Percentiles rank a stretch among this genome's conserved stretches.
Conservation (phyloP, 176 grass and related monocot species). For the Oryza longistaminata region DNA sequence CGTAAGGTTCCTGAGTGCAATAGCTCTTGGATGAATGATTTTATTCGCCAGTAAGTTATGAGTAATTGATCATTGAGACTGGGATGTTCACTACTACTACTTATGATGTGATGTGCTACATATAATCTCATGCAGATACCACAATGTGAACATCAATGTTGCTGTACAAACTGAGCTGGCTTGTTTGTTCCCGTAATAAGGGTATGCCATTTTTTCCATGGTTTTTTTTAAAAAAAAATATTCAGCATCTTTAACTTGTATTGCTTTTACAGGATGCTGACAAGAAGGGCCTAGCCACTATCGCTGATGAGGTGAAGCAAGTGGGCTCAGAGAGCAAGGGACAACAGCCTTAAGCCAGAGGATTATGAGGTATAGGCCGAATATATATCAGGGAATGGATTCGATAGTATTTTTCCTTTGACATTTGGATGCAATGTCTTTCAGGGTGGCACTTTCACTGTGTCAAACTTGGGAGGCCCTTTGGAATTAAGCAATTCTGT, state of each 20-base stretch:
- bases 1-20: conserved; percentile 75
- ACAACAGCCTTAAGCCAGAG: conserved; percentile 67
- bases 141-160: conserved; percentile 77
- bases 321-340: conserved; percentile 66
- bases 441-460: conserved; percentile 67
- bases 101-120: background rate
- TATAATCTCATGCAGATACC: conserved; percentile 37
- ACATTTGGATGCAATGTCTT: conserved; percentile 25
- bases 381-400: conserved; percentile 2
- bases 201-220: conserved; percentile 39
- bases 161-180: conserved; percentile 70
- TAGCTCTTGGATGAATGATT: conserved; percentile 83
- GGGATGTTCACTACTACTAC: background rate
- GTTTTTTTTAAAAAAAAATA: background rate
- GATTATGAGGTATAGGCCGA: conserved; percentile 54
- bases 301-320: conserved; percentile 65
- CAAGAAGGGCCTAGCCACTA: conserved; percentile 67
- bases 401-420: background rate
- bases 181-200: conserved; percentile 73
- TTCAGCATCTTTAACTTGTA: background rate
- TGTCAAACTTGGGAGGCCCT: conserved; percentile 76
- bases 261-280: conserved; percentile 54
- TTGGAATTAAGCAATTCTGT: conserved; percentile 80
- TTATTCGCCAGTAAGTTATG: conserved; percentile 65
- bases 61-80: background rate